Base-by-base conservation (phyloP, 768 basidiomycete species). In the Cyclocybe aegerita region DNA sequence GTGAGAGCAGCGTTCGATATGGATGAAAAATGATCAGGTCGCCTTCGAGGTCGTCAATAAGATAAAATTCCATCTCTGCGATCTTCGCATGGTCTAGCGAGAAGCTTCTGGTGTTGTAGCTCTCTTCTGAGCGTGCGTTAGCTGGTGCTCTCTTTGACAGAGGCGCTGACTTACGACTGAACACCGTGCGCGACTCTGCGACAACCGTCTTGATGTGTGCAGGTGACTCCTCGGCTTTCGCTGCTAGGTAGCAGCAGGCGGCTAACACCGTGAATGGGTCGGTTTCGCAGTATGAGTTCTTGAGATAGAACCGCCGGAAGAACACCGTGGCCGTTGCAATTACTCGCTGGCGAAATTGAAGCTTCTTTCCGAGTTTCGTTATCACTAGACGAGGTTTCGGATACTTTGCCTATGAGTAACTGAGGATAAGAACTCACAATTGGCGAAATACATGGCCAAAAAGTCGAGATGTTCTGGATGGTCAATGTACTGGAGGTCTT, bases 31-130 rank as follows among this genome's bases (percentile, higher is more conserved):
- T 80, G 48, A 86, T 81, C 37, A 99, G 73, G 68, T 98, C 93
- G 61, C 96, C 98, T 66, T 97, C 94, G 23, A 98, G 80, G 64
- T 99, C 95, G 63, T 93, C 93, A 16, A 99, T 86, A 8, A 98
- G 84, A 70, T 96, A 98, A 71, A 98, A 98, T 65, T 98, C 96
- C 95, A 98, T 98, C 66, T 99, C 97, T 3, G 95, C 97, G 10
- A 99, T 75, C 62, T 93, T 94, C 9, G 88, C 82, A 60, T 95
- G 89, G 63, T 97, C 94, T 0, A 88, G 79, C 0, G 90, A 83
- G 62, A 97, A 96, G n/a, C 78, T 69, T 62, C 89, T 87, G 64
- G 88, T 74, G 4, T 78, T 81, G 60, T 90, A 90, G n/a, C 82
- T 84, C 46, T 85, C 82, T 46, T 78, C 81, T 84, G 44, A 29